Conservation (phyloP, 495 filamentous ascomycete genomes). For the Glutinoglossum americanum region DNA sequence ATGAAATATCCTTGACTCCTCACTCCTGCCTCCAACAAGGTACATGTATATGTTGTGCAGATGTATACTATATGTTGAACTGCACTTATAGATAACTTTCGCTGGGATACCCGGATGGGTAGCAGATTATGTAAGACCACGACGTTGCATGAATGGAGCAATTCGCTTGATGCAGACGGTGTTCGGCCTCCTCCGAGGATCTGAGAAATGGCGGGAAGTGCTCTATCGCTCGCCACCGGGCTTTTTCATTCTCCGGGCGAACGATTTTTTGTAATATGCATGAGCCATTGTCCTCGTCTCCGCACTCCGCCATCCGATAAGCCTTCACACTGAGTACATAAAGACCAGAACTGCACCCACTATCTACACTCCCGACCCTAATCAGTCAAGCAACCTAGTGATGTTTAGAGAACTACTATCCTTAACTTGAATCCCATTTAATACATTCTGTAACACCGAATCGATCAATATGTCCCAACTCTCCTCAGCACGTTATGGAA, state of each 20-base stretch:
- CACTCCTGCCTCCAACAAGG: too few relatives aligned
- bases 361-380: background rate
- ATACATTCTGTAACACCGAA: background rate
- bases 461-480: conserved; percentile 1
- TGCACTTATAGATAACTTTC: too few relatives aligned
- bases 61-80: too few relatives aligned
- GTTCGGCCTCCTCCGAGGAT: background rate
- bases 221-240: background rate
- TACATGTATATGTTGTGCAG: too few relatives aligned
- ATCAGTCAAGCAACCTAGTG: background rate
- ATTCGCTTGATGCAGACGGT: background rate
- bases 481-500: conserved; percentile 19
- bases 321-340: background rate
- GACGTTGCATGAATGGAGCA: background rate
- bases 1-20: too few relatives aligned
- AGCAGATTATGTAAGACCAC: background rate
- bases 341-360: background rate
- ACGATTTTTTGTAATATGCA: background rate
- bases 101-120: too few relatives aligned
- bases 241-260: background rate
- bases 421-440: background rate
- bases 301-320: background rate
- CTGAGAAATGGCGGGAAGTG: background rate
- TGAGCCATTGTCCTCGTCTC: background rate
- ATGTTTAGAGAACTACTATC: background rate